A percentile compares a stretch with the other conserved stretches of the same genome.
Conservation (phyloP, 2,329 filamentous ascomycete species). For the Teratosphaeria zuluensis region DNA sequence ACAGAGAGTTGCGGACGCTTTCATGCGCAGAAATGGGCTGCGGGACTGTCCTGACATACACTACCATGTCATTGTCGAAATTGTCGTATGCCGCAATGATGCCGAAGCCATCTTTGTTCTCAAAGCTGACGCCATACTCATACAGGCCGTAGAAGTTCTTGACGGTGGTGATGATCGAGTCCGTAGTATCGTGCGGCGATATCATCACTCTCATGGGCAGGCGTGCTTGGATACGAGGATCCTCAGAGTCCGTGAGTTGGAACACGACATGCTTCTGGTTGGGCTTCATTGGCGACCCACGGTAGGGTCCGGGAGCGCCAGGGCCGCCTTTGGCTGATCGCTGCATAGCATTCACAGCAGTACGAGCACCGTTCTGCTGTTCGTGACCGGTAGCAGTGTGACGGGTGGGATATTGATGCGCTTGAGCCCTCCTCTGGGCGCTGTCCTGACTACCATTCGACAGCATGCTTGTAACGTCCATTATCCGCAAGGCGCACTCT, state of each 20-base stretch:
- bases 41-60: conserved; percentile 61
- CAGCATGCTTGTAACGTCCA: conserved; percentile 30
- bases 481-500: conserved; percentile 7
- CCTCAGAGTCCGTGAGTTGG: conserved; percentile 49
- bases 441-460: conserved; percentile 15
- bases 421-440: conserved; percentile 19
- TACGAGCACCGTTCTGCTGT: conserved; percentile 3
- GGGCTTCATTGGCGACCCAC: conserved; percentile 25
- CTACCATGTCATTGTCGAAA: conserved; percentile 81
- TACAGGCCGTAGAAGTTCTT: conserved; percentile 99
- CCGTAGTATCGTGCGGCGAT: conserved; percentile 88
- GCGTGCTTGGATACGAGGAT: conserved; percentile 45
- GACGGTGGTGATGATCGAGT: conserved; percentile 94
- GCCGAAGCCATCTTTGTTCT: conserved; percentile 79
- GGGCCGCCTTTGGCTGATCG: conserved; percentile 13
- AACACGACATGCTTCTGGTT: conserved; percentile 66
- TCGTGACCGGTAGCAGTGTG: conserved; percentile 15
- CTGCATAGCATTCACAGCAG: conserved; percentile 7
- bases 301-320: conserved; percentile 9
- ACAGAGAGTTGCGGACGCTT: conserved; percentile 22
- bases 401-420: conserved; percentile 27
- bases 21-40: conserved; percentile 14
- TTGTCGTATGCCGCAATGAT: conserved; percentile 96
- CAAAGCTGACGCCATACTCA: conserved; percentile 84
- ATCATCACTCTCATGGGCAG: conserved; percentile 84